Evolutionary conservation across 495 filamentous ascomycete genomes (phyloP), one percentile per base, ranked within the genome.

Genomic region (Podospora pseudopauciseta): DNA sequence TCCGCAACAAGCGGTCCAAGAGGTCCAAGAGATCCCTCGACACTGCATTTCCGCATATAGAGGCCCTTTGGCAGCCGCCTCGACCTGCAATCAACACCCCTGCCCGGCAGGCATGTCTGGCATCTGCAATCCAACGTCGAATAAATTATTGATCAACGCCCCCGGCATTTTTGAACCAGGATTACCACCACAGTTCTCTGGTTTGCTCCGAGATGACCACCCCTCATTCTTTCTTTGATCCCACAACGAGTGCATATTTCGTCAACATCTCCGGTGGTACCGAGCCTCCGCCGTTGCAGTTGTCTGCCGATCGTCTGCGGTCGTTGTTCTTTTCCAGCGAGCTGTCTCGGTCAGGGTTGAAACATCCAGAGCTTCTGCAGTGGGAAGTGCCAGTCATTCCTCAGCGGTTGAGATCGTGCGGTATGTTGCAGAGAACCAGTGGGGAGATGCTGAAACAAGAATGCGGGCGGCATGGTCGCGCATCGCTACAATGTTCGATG

Each of bases 71-170:
- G 6, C 11, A 11, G 34, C 11, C 34, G 6, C 34, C 11, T 11
- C 34, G 5, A 49, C 9, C 55, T 58, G 55, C 55, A 26, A 26
- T 5, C 13, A 20, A 23, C 6, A 7, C 55, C 18, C 5, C n/a
- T 26, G 55, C 18, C 23, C 55, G 55, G 55, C 55, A 58, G 55
- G n/a, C 55, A 26, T 58, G 26, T 26, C 23, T 58, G 55, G 55
- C 55, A 58, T 19, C 55, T 58, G 55, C n/a, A 58, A 9, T 19
- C 55, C 55, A 58, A 26, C 55, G 55, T 26, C 55, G 23, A 58
- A 58, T 58, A 58, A n/a, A 58, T 58, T 58, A 58, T 58, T n/a
- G 55, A 58, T 58, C 55, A 58, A 58, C 5, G 7, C n/a, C 55
- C n/a, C 55, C 55, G 55, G 55, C 55, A 20, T 19, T 58, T 58